phyloP scores from a whole-genome alignment of 1,284 basidiomycete genomes.

The Leccinum ponderosum region DNA sequence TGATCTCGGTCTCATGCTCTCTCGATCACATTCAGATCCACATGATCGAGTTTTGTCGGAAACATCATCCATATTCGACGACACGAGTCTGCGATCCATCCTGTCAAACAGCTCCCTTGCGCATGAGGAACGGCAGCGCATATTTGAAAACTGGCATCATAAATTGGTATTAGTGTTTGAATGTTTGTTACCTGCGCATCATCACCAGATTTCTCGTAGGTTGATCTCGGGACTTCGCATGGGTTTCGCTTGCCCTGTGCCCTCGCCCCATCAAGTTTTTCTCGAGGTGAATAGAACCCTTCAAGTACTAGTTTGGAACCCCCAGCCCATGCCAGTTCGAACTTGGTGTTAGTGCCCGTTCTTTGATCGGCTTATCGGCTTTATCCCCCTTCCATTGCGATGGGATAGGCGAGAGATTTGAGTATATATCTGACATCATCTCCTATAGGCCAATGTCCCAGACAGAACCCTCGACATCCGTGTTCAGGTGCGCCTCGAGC shows the following conservation, averaged over 20 bases:
- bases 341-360: too few species aligned
- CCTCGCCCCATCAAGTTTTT: background rate
- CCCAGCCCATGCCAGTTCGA: too few species aligned
- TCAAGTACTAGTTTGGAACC: too few species aligned
- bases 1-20: background rate
- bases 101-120: constrained; percentile 1
- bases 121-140: background rate
- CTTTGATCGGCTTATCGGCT: too few species aligned
- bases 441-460: background rate
- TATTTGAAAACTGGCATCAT: background rate
- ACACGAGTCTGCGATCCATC: background rate
- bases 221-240: background rate
- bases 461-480: background rate
- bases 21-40: too few species aligned
- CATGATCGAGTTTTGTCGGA: background rate
- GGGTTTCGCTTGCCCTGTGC: background rate
- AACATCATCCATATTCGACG: too few species aligned
- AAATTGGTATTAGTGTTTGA: background rate
- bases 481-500: too few species aligned
- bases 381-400: background rate
- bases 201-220: background rate
- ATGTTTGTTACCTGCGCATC: background rate
- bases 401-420: accelerated
- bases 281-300: too few species aligned
- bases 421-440: background rate